Evolutionary conservation across 2,329 filamentous ascomycete species (phyloP).

Genomic region (Hirsutella minnesotensis): DNA sequence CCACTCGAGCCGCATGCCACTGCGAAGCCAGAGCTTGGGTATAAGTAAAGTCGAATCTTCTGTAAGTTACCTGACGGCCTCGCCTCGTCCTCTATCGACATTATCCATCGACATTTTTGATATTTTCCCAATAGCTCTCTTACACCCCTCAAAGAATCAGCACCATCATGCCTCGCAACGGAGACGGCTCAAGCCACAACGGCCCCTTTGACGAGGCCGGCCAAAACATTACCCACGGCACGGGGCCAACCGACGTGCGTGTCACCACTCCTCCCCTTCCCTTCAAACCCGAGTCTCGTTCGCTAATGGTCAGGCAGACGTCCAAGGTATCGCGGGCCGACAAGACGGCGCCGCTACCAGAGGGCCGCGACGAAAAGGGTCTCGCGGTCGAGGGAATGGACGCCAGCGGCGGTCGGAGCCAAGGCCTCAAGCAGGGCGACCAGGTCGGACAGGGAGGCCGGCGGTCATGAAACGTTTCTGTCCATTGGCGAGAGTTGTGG

Average conservation of each 20-base stretch:
- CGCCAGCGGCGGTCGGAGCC: slow-evolving; percentile 32
- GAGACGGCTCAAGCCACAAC: slow-evolving; percentile 36
- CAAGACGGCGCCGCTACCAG: slow-evolving; percentile 36
- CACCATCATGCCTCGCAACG: slow-evolving; percentile 35
- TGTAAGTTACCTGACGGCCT: too few relatives aligned
- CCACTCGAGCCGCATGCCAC: too few relatives aligned
- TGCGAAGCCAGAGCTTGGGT: background rate
- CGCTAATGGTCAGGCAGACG: slow-evolving; percentile 10
- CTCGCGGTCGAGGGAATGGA: slow-evolving; percentile 23
- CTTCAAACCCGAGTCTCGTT: too few relatives aligned
- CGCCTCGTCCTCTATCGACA: too few relatives aligned
- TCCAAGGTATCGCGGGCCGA: slow-evolving; percentile 31
- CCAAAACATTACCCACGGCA: slow-evolving; percentile 33
- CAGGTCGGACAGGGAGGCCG: slow-evolving; percentile 28
- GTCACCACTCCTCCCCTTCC: too few relatives aligned
- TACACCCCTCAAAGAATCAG: background rate
- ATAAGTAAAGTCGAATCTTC: background rate
- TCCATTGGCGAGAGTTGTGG: too few relatives aligned
- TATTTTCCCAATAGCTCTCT: background rate
- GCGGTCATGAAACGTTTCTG: slow-evolving; percentile 7
- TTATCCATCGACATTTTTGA: background rate
- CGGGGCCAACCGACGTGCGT: slow-evolving; percentile 25
- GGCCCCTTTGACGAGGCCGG: slow-evolving; percentile 26
- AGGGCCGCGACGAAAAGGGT: slow-evolving; percentile 30
- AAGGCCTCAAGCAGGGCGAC: slow-evolving; percentile 27